Conservation (phyloP, 371 early-diverging fungal genomes). For the Mortierella sp. region DNA sequence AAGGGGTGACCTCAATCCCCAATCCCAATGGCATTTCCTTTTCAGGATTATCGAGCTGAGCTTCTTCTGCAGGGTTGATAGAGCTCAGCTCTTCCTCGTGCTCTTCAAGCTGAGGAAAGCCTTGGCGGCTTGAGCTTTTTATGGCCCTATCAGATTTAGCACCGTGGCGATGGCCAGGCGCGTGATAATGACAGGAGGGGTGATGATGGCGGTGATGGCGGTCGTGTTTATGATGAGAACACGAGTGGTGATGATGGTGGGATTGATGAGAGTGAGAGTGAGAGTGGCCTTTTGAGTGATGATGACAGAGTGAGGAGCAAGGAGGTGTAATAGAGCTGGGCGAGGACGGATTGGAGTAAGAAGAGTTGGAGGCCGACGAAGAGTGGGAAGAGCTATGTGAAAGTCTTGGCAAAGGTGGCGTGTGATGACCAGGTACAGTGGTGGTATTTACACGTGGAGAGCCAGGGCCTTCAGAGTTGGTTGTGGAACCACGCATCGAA, state of each 20-base stretch:
- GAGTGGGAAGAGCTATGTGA: slow-evolving; percentile 20
- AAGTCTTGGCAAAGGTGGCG: slow-evolving; percentile 31
- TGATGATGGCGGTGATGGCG: slow-evolving; percentile 33
- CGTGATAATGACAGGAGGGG: slow-evolving; percentile 23
- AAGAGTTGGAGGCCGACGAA: slow-evolving; percentile 36
- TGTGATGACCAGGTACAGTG: slow-evolving; percentile 8
- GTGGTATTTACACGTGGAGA: slow-evolving; percentile 33
- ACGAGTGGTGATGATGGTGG: slow-evolving; percentile 10
- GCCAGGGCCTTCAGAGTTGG: slow-evolving; percentile 17
- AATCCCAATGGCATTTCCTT: slow-evolving; percentile 16
- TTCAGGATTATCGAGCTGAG: neutral
- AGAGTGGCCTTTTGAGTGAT: slow-evolving; percentile 19
- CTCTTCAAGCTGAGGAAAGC: slow-evolving; percentile 1
- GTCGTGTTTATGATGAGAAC: slow-evolving; percentile 18
- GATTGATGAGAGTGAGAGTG: slow-evolving; percentile 15
- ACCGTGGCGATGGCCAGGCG: slow-evolving; percentile 18
- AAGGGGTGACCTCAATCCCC: slow-evolving; percentile 9
- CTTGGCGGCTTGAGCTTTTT: slow-evolving; percentile 10
- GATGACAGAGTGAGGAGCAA: slow-evolving; percentile 30
- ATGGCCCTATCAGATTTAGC: slow-evolving; percentile 18
- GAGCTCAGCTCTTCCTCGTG: slow-evolving; percentile 7
- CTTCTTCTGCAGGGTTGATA: neutral
- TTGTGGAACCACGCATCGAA: slow-evolving; percentile 13
- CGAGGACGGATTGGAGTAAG: slow-evolving; percentile 48
- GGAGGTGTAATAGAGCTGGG: slow-evolving; percentile 35